Evolutionary conservation across 1,139 yeast genomes (phyloP).

Genomic region (Debaryomycetaceae sp.): DNA sequence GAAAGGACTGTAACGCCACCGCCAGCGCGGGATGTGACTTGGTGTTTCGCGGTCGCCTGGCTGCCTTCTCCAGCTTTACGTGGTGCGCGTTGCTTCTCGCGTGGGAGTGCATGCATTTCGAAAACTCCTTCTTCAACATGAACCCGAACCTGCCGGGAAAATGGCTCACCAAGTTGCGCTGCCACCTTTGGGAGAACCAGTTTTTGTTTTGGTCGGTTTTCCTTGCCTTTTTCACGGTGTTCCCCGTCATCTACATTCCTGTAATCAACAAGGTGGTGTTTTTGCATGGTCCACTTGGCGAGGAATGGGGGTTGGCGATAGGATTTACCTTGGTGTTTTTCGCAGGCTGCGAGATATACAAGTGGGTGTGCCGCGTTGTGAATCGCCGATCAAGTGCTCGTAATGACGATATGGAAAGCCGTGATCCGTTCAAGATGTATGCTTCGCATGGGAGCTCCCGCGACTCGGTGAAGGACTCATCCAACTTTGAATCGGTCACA

Average conservation of each 20-base stretch:
- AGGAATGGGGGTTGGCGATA: conserved; percentile 77
- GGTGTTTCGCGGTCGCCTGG: conserved; percentile 74
- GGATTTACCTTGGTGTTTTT: conserved; percentile 54
- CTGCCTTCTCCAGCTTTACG: conserved; percentile 77
- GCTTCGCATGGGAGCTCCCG: too few species aligned
- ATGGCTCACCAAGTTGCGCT: conserved; percentile 44
- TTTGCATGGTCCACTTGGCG: conserved; percentile 60
- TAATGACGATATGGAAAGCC: conserved; percentile 52
- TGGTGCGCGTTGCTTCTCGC: conserved; percentile 85
- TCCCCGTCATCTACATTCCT: conserved; percentile 83
- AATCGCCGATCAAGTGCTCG: conserved; percentile 38
- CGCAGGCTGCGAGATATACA: conserved; percentile 55
- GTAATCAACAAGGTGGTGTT: conserved; percentile 74
- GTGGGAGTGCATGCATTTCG: conserved; percentile 80
- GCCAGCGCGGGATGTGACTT: conserved; percentile 32
- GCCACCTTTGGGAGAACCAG: conserved; percentile 65
- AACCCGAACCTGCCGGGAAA: conserved; percentile 55
- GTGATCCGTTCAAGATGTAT: conserved; percentile 54
- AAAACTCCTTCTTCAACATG: conserved; percentile 67
- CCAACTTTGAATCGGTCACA: too few species aligned
- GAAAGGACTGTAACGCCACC: conserved; percentile 47
- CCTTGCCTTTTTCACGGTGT: conserved; percentile 58
- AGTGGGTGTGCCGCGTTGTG: conserved; percentile 53
- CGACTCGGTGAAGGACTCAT: too few species aligned
- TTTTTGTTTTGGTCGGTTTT: conserved; percentile 78